A percentile compares a stretch with the other conserved stretches of the same genome.
These are phyloP conservation scores for Baudoinia panamericana DNA, from an alignment of 495 filamentous ascomycete species.

Conservation along the genomic window DNA sequence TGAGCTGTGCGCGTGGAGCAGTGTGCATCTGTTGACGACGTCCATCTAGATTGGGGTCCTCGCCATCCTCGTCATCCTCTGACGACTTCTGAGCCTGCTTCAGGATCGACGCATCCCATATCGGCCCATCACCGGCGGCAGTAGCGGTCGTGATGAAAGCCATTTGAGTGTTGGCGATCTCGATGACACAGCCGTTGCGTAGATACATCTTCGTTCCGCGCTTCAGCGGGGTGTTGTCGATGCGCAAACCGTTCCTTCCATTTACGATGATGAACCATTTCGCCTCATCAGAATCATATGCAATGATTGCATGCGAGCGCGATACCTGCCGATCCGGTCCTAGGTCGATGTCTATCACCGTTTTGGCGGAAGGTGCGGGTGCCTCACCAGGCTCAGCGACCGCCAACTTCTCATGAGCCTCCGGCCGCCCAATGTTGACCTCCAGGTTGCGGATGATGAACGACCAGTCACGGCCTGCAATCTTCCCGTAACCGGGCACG, in stretches of 20 bases:
- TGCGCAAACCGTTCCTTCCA: slow-evolving; percentile 76
- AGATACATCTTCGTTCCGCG: slow-evolving; percentile 51
- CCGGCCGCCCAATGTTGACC: slow-evolving; percentile 70
- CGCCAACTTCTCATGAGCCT: slow-evolving; percentile 22
- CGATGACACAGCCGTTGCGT: slow-evolving; percentile 73
- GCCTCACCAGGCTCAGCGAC: slow-evolving; percentile 29
- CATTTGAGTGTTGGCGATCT: slow-evolving; percentile 88
- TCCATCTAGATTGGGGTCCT: no score
- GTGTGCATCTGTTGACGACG: no score
- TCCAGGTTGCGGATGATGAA: slow-evolving; percentile 74
- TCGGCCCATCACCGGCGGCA: slow-evolving; percentile 11
- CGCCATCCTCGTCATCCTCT: slow-evolving; percentile 23
- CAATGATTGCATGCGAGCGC: slow-evolving; percentile 72
- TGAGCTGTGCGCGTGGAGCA: slow-evolving; percentile 10
- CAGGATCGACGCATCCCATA: slow-evolving; percentile 20
- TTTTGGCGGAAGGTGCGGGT: slow-evolving; percentile 27
- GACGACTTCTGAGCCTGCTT: slow-evolving; percentile 21
- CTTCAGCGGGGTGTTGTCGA: slow-evolving; percentile 58
- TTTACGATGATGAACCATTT: slow-evolving; percentile 75
- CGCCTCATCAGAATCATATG: slow-evolving; percentile 53
- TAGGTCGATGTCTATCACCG: slow-evolving; percentile 72
- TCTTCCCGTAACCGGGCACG: slow-evolving; percentile 83
- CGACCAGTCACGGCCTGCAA: slow-evolving; percentile 84
- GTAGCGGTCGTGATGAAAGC: slow-evolving; percentile 75
- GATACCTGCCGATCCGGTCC: slow-evolving; percentile 90